A percentile compares a stretch with the other conserved stretches of the same genome.
These are phyloP conservation scores for Aspergillus sp. DNA, from an alignment of 2,329 filamentous ascomycete genomes.

Conservation along the genomic window DNA sequence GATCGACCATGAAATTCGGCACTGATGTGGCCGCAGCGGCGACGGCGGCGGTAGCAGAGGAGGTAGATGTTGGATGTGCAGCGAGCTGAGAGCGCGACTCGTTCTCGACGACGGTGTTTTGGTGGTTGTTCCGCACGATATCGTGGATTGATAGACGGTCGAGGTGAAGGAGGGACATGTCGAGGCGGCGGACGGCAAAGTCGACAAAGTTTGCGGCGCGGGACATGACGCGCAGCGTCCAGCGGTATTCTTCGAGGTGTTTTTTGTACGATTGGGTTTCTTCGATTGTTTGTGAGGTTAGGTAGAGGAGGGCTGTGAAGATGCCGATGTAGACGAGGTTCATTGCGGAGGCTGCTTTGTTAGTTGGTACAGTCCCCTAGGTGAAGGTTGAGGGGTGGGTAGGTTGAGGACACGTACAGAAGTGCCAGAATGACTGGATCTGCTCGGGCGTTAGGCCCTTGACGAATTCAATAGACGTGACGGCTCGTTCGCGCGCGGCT, in stretches of 20 bases:
- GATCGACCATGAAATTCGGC: background rate
- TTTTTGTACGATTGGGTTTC: conserved; percentile 5
- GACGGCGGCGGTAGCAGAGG: background rate
- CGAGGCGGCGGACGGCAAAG: conserved; percentile 6
- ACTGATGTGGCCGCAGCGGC: background rate
- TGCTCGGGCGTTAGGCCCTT: conserved; percentile 3
- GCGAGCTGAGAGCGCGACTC: background rate
- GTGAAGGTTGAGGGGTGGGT: no score
- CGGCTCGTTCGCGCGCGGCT: conserved; percentile 5
- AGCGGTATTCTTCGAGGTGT: conserved; percentile 1
- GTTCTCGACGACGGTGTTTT: background rate
- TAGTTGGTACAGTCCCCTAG: background rate
- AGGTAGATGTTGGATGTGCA: background rate
- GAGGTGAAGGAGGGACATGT: conserved; percentile 3
- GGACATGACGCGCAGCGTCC: conserved; percentile 5
- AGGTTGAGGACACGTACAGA: background rate
- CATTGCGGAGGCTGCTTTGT: conserved; percentile 1
- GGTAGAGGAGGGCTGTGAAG: background rate
- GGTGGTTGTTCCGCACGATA: conserved; percentile 6
- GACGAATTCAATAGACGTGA: conserved; percentile 4
- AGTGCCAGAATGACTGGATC: conserved; percentile 8
- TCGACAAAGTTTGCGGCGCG: conserved; percentile 2
- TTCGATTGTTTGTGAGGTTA: conserved; percentile 8
- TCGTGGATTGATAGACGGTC: background rate
- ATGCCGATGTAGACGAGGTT: conserved; percentile 10